Conservation (phyloP, 2,329 filamentous ascomycete species). For the Parastagonospora avenae region DNA sequence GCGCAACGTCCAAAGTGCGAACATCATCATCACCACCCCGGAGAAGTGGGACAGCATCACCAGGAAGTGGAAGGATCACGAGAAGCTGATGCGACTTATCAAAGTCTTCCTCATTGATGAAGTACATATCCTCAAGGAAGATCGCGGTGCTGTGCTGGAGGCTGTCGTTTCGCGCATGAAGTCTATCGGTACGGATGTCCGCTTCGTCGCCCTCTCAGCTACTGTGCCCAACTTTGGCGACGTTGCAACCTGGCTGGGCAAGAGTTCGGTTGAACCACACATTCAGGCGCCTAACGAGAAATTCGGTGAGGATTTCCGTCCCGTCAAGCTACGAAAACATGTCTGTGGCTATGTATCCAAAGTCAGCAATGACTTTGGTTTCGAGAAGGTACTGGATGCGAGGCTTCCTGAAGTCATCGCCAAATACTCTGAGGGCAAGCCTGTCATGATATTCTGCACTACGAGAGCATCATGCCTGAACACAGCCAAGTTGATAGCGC, state of each 20-base stretch:
- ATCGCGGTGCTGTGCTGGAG: constrained; percentile 78
- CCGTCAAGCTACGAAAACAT: constrained; percentile 75
- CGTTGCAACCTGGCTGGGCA: constrained; percentile 80
- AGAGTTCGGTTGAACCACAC: constrained; percentile 62
- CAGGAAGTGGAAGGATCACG: constrained; percentile 82
- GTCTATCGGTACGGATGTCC: constrained; percentile 72
- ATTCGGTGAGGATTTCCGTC: constrained; percentile 81
- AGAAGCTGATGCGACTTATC: constrained; percentile 73
- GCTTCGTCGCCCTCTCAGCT: constrained; percentile 81
- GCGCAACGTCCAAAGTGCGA: constrained; percentile 71
- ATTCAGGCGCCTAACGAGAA: constrained; percentile 69
- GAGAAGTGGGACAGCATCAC: constrained; percentile 94
- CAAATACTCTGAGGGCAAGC: constrained; percentile 71
- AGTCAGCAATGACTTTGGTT: constrained; percentile 71
- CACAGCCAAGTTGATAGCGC: constrained; percentile 71
- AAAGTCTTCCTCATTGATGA: constrained; percentile 86
- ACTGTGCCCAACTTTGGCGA: constrained; percentile 84
- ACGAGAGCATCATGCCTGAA: constrained; percentile 72
- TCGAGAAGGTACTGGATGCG: constrained; percentile 71
- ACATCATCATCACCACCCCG: constrained; percentile 84
- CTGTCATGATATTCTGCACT: constrained; percentile 82
- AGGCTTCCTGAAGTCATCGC: constrained; percentile 70
- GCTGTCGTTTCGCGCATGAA: constrained; percentile 89
- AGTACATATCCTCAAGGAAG: constrained; percentile 83
- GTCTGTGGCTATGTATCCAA: constrained; percentile 72